Evolutionary conservation across 2,329 filamentous ascomycete genomes (phyloP), one percentile per base, ranked within the genome.

Genomic region (Zymoseptoria pseudotritici): DNA sequence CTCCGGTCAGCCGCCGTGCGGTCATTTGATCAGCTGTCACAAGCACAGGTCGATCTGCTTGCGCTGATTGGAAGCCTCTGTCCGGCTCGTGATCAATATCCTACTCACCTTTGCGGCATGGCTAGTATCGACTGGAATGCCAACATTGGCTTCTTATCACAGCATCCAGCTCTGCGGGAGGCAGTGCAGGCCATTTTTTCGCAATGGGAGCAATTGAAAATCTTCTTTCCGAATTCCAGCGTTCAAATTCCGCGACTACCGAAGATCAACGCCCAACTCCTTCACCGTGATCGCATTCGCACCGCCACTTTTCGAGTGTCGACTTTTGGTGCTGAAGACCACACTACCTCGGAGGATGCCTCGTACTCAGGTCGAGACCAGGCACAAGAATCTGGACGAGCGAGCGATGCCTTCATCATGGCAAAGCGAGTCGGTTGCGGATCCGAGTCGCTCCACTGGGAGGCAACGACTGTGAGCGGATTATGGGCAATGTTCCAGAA

Each of bases 51-150:
- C 7, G 29, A 62, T 0, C 22, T 72, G 2, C 64, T 78, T 0
- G 11, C 24, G 3, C 17, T 49, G 0, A 71, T 77, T 17, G 70
- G 71, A 0, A 19, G 20, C 0, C 66, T 75, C 2, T 75, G 73
- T 1, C 76, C 77, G 2, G n/a, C 10, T 0, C 66, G 78, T 50
- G 54, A 61, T 0, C 82, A 76, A 58, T 83, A 83, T 61, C 80
- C 81, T 0, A 53, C 57, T 3, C 59, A 78, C 5, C 50, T 53
- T 8, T 73, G 67, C 50, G 65, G 69, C 0, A 79, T 82, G 74
- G 80, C 83, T 61, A 65, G 58, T 2, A 71, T 79, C 0, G 13
- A n/a, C 0, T 83, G 80, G 80, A 63, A 78, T 55, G 1, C 61
- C 0, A 13, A 70, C 0, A 63, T 83, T 0, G 72, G 77, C 1